Base-by-base conservation (phyloP, 116 monocot genomes). In the Cymodocea nodosa region DNA sequence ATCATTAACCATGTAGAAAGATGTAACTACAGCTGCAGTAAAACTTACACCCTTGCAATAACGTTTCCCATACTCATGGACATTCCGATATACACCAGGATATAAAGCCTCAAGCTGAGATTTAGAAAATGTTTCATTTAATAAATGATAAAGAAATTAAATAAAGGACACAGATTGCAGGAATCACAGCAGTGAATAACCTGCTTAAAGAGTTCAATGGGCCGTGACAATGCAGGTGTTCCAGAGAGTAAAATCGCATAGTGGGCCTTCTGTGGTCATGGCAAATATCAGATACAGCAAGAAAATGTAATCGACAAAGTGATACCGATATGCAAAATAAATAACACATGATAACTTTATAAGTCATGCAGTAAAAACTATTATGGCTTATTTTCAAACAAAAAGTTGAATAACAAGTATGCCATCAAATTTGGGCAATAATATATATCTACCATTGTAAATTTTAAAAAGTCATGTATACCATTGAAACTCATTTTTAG, bases 201-300 rank as follows among this genome's bases (percentile, higher is more conserved):
- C 97, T 98, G 97, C 73, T 88, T 98, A 71, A 85, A 89, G 66
- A 98, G 73, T 71, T 98, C 97, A 70, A 98, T 98, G 56, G 97
- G 97, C 40, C 97, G 83, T 50, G 97, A 98, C 70, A 92, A 82
- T 62, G 97, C 97, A 73, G 97, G 97, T 66, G 97, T 98, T 25
- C 97, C 97, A 71, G 86, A 87, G 7, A 98, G 82, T 72, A 98
- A 69, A 79, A 98, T 78, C 66, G 77, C 79, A 81, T 82, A 85
- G 55, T 66, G 71, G 58, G 97, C 91, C 75, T 73, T 85, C 97
- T 98, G 78, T 48, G 76, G 76, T 44, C 52, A 66, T 30, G 14
- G 35, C 5, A 48, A 49, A 19, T 5, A 54, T 18, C 7, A 54
- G 15, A 20, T 7, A 19, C 20, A 17, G 20, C n/a, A 60, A 60